phyloP scores from a whole-genome alignment of 768 basidiomycete genomes.

The Boletus vermiculosoides region DNA sequence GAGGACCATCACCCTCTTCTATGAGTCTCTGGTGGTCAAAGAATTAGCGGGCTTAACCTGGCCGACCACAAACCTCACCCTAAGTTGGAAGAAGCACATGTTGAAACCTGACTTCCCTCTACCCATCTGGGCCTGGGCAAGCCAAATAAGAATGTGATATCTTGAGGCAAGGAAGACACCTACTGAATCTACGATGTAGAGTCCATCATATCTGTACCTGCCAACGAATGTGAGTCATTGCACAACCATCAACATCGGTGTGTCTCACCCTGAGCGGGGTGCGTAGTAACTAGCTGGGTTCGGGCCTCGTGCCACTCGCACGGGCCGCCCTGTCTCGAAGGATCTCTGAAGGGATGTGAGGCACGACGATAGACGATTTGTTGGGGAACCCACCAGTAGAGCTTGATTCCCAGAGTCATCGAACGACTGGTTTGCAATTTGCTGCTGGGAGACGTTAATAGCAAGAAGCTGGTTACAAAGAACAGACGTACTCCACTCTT shows the following conservation, averaged over 20 bases:
- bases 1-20: conserved; percentile 17
- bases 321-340: conserved; percentile 27
- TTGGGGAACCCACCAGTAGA: conserved; percentile 12
- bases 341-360: conserved; percentile 29
- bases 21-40: conserved; percentile 19
- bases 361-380: background rate
- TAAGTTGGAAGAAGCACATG: conserved; percentile 34
- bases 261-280: conserved; percentile 23
- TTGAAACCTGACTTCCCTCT: conserved; percentile 18
- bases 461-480: background rate
- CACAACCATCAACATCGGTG: background rate
- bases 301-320: conserved; percentile 40
- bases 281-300: conserved; percentile 17
- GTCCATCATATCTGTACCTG: conserved; percentile 34
- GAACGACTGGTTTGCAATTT: conserved; percentile 25
- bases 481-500: conserved; percentile 10
- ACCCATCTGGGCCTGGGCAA: conserved; percentile 15
- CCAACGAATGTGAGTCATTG: background rate
- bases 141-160: conserved; percentile 6
- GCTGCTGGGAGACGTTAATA: conserved; percentile 16
- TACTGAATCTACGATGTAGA: conserved; percentile 30
- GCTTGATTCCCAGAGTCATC: conserved; percentile 21
- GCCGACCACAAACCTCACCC: conserved; percentile 11
- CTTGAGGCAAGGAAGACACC: background rate
- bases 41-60: background rate